These are phyloP conservation scores for Pseudoturritis turrita DNA, from an alignment of 345 rosid species.

Conservation along the genomic window DNA sequence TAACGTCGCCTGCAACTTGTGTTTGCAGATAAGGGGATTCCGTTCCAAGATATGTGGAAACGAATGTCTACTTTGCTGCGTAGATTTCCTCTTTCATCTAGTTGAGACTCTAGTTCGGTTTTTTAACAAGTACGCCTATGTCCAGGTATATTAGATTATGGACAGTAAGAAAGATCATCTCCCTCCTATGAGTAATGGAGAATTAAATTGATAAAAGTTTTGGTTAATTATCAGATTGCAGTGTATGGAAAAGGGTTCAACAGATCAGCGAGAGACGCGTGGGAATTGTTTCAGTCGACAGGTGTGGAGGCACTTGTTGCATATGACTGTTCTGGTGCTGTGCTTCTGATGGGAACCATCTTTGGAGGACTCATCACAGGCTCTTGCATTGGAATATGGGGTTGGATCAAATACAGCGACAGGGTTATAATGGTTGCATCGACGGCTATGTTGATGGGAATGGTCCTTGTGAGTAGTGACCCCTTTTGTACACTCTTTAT, in stretches of 20 bases:
- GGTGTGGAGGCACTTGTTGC: conserved; percentile 98
- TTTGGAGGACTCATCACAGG: conserved; percentile 93
- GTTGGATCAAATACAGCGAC: conserved; percentile 60
- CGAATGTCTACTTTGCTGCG: conserved; percentile 93
- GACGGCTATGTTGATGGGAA: conserved; percentile 96
- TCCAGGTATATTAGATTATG: conserved; percentile 55
- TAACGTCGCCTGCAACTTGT: background rate
- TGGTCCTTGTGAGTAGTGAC: conserved; percentile 69
- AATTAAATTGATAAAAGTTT: background rate
- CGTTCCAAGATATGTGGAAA: conserved; percentile 94
- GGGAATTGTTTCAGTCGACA: conserved; percentile 96
- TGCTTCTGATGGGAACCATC: conserved; percentile 79
- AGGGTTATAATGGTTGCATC: conserved; percentile 77
- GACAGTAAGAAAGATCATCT: background rate
- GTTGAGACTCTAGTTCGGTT: conserved; percentile 98
- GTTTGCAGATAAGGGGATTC: conserved; percentile 77
- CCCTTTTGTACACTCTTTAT: background rate
- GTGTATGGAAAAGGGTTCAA: conserved; percentile 93
- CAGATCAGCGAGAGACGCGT: conserved; percentile 93
- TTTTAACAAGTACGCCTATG: conserved; percentile 93
- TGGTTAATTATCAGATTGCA: conserved; percentile 51
- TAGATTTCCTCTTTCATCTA: conserved; percentile 82
- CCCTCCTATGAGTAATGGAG: background rate
- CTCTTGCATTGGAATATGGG: conserved; percentile 84
- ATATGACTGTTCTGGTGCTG: conserved; percentile 96